Evolutionary conservation across 1,284 basidiomycete species (phyloP).

Genomic region (Marasmius sp.): DNA sequence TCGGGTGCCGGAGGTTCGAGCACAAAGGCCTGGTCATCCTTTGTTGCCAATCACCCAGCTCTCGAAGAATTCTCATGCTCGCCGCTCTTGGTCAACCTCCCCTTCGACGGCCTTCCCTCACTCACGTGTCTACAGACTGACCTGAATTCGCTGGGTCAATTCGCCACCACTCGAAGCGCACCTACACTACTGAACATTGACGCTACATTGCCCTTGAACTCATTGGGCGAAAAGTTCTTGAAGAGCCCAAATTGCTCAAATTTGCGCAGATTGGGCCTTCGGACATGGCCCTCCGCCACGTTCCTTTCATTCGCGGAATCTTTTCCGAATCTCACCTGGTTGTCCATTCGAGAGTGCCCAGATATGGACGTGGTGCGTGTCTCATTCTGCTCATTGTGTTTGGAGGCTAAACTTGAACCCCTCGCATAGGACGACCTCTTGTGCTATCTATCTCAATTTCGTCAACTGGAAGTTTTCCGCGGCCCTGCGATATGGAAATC

Average conservation of each 20-base stretch:
- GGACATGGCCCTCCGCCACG: background rate
- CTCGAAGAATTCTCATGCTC: slow-evolving; percentile 44
- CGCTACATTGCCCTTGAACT: background rate
- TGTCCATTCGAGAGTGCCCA: slow-evolving; percentile 18
- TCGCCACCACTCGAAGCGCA: background rate
- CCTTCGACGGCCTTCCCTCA: slow-evolving; percentile 32
- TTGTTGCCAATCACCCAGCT: slow-evolving; percentile 39
- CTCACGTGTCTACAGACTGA: slow-evolving; percentile 36
- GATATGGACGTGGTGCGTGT: slow-evolving; percentile 21
- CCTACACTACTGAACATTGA: background rate
- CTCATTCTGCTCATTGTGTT: slow-evolving; percentile 1
- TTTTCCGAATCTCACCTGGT: slow-evolving; percentile 38
- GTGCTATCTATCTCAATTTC: slow-evolving; percentile 35
- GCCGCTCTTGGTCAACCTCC: slow-evolving; percentile 28
- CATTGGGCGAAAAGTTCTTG: background rate
- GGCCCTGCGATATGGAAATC: slow-evolving; percentile 40
- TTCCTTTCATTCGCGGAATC: slow-evolving; percentile 25
- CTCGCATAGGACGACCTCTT: slow-evolving; percentile 34
- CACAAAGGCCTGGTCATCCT: slow-evolving; percentile 32
- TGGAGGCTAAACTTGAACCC: background rate
- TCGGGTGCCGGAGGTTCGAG: slow-evolving; percentile 32
- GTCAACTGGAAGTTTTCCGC: slow-evolving; percentile 39
- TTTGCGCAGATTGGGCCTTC: background rate
- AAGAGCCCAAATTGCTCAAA: background rate
- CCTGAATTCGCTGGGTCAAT: background rate